Evolutionary conservation across 2,329 filamentous ascomycete genomes (phyloP), one percentile per base, ranked within the genome.

Genomic region (Fusarium siculi): DNA sequence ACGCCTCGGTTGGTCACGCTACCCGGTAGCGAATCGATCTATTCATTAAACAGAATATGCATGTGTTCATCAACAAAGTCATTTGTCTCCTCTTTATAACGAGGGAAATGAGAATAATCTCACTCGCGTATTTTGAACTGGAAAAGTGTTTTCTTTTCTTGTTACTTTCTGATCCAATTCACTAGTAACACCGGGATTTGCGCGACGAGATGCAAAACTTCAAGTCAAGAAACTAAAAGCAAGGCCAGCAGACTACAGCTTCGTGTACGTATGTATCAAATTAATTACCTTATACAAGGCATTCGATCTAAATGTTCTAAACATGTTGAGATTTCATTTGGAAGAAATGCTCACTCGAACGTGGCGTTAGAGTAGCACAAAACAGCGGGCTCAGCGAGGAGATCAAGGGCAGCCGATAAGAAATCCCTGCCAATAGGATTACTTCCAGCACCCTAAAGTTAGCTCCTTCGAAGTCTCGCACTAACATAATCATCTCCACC

Each of bases 201-300:
- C 9, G 28, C 3, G 28, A 9, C 3, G 9, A 30, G 28, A 30
- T 9, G 28, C 28, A 9, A 30, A 4, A 30, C 10, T 30, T 11
- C 30, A 30, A 30, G 30, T 10, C 10, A 30, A 11, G 30, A 10
- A 11, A 4, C 30, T 1, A 12, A 32, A 14, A 12, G 14, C 11
- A 14, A 32, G 32, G 32, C 10, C 30, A 0, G 4, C 30, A 12
- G 30, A 16, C 44, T 16, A 30, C 25, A 0, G 19, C 7, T 0
- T 8, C 0, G 7, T n/a, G 9, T 10, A 12, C 5, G 2, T 9
- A 15, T 12, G 3, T 2, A 12, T 49, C 0, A 23, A 23, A 9
- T 5, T 4, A n/a, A 12, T 18, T 4, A 3, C 0, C 5, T 7
- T 32, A 14, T 9, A 4, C 5, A 12, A 16, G 46, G 16, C 9